Conservation (phyloP, 352 stramenopile genomes). For the Phytopythium sindhum region DNA sequence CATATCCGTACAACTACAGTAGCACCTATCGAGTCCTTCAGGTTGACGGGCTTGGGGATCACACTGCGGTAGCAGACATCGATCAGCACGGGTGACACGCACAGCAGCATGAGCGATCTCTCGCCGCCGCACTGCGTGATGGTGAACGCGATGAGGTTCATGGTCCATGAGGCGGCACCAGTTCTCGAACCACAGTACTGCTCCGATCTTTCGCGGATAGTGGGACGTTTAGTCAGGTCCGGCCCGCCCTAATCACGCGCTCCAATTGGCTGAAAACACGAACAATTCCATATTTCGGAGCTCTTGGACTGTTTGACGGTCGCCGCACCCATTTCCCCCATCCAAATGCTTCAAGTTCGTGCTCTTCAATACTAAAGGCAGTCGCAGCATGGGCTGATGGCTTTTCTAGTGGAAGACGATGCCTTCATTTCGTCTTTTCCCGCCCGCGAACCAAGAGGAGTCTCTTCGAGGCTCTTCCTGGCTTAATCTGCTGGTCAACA, state of each 20-base stretch:
- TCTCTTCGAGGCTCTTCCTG: too few relatives aligned
- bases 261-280: background rate
- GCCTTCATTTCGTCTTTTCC: background rate
- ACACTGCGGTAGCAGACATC: slow-evolving; percentile 40
- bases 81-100: slow-evolving; percentile 42
- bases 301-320: background rate
- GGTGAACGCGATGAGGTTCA: slow-evolving; percentile 79
- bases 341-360: too few relatives aligned
- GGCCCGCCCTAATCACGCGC: background rate
- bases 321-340: background rate
- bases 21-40: slow-evolving; percentile 55
- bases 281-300: too few relatives aligned
- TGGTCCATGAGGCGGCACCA: too few relatives aligned
- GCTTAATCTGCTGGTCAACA: too few relatives aligned
- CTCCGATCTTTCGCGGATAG: background rate
- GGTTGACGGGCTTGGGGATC: slow-evolving; percentile 48
- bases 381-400: too few relatives aligned
- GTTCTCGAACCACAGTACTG: too few relatives aligned
- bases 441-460: background rate
- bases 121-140: slow-evolving; percentile 68
- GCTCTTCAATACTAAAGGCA: too few relatives aligned
- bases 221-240: slow-evolving; percentile 1
- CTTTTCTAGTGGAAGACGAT: too few relatives aligned
- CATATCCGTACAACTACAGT: too few relatives aligned
- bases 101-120: slow-evolving; percentile 57